Base-by-base conservation (phyloP, 169 alveolate species). In the Plasmodium vinckei region DNA sequence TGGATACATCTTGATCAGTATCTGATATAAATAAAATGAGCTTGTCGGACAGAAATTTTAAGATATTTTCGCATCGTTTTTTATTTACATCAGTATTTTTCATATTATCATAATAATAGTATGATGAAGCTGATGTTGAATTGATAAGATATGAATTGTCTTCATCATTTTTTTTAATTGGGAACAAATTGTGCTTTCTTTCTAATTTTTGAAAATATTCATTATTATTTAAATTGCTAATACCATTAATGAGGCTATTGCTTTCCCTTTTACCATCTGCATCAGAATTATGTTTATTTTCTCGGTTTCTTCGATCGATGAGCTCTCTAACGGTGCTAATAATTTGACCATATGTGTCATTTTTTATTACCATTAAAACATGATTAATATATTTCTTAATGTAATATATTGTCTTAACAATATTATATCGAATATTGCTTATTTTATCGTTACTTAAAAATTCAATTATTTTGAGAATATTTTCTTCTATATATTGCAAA, bases 51-150 rank as follows among this genome's bases (percentile, higher is more conserved):
- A 86, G 42, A 53, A 59, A 63, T 9, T 61, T 59, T 21, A 86
- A 21, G 27, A 86, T 86, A 21, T 25, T n/a, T 42, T 86, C 91
- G 25, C 91, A 86, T n/a, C 87, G 46, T 17, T 53, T 72, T 53
- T 53, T 69, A 17, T 86, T 86, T 63, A 73, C 21, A 21, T 56
- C 87, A 12, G 73, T 86, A 61, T 86, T 86, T 53, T 69, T 86
- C 91, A 86, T 86, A 27, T 86, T 86, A 47, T 86, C 87, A 72
- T 86, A 86, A 65, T 69, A 68, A 17, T 68, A 57, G 10, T 69
- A 23, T 13, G 91, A 86, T 10, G 87, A 86, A 57, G 23, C 39
- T 17, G 87, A 27, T 6, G 51, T 44, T 19, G 91, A 70, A 44
- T 86, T 57, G 7, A 86, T 86, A 69, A 86, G 13, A 65, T 69